phyloP scores from a whole-genome alignment of 2,329 filamentous ascomycete species.

The Colletotrichum limetticola region DNA sequence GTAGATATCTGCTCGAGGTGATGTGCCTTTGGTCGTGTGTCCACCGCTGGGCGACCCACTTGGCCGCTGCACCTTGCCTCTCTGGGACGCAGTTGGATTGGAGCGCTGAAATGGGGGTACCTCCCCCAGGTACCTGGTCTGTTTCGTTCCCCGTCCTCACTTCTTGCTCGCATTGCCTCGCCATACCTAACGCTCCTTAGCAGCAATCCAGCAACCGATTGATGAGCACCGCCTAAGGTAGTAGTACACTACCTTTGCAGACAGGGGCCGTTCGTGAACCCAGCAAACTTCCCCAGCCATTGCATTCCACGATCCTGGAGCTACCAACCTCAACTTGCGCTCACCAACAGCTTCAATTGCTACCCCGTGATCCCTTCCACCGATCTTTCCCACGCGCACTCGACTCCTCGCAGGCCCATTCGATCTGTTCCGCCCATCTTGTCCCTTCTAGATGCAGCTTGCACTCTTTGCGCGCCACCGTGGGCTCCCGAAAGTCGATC shows the following conservation, averaged over 20 bases:
- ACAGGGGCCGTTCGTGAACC: constrained; percentile 14
- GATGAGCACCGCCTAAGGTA: not conserved
- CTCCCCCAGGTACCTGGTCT: constrained; percentile 1
- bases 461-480: constrained; percentile 13
- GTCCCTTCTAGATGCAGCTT: constrained; percentile 13
- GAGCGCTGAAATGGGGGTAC: not conserved
- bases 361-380: not conserved
- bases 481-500: constrained; percentile 13
- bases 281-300: constrained; percentile 16
- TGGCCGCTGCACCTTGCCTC: not conserved
- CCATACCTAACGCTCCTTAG: not conserved
- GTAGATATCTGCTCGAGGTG: not conserved
- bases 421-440: not conserved
- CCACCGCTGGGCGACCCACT: not conserved
- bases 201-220: not conserved
- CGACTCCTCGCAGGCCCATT: not conserved
- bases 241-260: not conserved
- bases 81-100: not conserved
- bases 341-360: constrained; percentile 21
- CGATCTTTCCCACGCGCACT: not conserved
- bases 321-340: not conserved
- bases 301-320: constrained; percentile 1
- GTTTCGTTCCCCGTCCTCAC: not conserved
- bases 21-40: not conserved
- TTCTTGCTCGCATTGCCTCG: not conserved